A percentile compares a stretch with the other conserved stretches of the same genome.
Conservation (phyloP, 2,329 filamentous ascomycete genomes). For the Aureobasidium sp. region DNA sequence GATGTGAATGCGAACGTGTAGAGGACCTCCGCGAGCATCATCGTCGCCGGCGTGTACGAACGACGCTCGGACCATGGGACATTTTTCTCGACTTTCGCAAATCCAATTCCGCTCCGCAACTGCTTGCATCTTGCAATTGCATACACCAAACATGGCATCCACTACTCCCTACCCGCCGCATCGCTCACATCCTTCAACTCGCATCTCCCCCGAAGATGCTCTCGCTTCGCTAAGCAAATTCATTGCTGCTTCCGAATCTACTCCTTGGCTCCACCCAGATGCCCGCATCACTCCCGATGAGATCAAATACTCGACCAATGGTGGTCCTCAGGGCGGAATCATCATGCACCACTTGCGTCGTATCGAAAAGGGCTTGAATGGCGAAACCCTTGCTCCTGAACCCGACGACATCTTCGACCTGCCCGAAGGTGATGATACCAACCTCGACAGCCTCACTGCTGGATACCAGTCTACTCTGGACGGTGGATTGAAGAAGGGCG, state of each 20-base stretch:
- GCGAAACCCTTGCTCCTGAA: slow-evolving; percentile 41
- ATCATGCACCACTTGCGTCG: slow-evolving; percentile 45
- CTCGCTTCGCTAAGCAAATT: slow-evolving; percentile 31
- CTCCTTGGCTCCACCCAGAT: slow-evolving; percentile 42
- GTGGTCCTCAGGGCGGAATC: slow-evolving; percentile 38
- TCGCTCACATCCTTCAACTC: slow-evolving; percentile 24
- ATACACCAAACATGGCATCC: slow-evolving; percentile 11
- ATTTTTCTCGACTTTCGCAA: background rate
- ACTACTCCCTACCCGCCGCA: slow-evolving; percentile 26
- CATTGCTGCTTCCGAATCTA: slow-evolving; percentile 30
- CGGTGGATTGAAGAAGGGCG: slow-evolving; percentile 13
- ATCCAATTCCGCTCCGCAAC: background rate
- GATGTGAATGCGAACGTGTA: background rate
- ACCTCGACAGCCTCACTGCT: background rate
- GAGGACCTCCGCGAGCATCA: background rate
- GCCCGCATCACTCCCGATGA: slow-evolving; percentile 35
- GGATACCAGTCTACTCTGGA: slow-evolving; percentile 10
- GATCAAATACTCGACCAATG: slow-evolving; percentile 33
- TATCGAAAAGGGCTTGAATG: slow-evolving; percentile 43
- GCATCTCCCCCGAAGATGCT: slow-evolving; percentile 27
- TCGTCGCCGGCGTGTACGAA: background rate
- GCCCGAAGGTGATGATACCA: background rate
- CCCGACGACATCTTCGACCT: slow-evolving; percentile 14
- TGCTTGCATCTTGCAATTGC: background rate
- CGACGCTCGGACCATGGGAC: background rate